Percentiles rank a stretch among this genome's conserved stretches.
phyloP scores from a whole-genome alignment of 306 rosid genomes.

The Ammopiptanthus mongolicus region DNA sequence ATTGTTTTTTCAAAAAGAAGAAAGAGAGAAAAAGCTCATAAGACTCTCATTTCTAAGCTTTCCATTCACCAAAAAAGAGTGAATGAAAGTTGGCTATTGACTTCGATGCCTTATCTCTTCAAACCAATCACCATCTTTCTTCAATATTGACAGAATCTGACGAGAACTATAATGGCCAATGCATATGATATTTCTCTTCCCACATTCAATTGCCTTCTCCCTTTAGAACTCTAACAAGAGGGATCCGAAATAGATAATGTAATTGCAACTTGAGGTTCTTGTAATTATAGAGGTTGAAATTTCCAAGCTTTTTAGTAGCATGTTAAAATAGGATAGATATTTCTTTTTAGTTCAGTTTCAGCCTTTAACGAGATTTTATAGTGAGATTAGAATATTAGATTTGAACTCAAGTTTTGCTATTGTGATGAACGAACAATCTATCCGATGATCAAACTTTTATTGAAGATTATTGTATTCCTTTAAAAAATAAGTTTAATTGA shows the following conservation, averaged over 20 bases:
- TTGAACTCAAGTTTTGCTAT: no score
- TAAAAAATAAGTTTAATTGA: no score
- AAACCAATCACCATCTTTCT: not conserved
- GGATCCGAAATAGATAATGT: not conserved
- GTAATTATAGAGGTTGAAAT: not conserved
- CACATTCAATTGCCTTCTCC: constrained; percentile 7
- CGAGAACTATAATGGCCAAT: not conserved
- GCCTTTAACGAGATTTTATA: no score
- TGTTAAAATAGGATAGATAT: not conserved
- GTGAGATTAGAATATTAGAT: no score
- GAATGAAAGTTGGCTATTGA: not conserved
- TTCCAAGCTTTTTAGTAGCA: not conserved
- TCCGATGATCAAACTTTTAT: no score
- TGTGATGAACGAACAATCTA: no score
- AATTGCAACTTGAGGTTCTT: not conserved
- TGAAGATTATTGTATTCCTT: no score
- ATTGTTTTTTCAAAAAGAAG: not conserved
- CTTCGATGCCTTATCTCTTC: not conserved
- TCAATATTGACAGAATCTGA: not conserved
- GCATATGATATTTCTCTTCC: not conserved
- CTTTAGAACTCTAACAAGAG: not conserved
- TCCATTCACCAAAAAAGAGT: not conserved
- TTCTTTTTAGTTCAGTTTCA: not conserved
- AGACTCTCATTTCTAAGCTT: not conserved
- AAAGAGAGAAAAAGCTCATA: not conserved